These are phyloP conservation scores for Novymonas esmeraldas DNA, from an alignment of 208 protist species.

Conservation along the genomic window DNA sequence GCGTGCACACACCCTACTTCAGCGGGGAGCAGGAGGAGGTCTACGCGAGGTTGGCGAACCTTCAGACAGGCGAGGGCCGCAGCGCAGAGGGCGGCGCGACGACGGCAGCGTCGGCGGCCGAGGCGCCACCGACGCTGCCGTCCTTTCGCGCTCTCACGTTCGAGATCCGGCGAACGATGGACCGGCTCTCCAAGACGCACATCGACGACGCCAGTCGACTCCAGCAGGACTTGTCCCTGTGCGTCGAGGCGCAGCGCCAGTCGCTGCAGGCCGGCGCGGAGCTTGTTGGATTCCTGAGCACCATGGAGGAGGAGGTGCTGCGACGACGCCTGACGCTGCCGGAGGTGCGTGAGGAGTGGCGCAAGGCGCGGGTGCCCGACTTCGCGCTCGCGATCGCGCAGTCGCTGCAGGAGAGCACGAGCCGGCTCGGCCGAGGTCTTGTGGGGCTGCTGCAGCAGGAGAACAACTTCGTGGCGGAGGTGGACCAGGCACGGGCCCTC, in stretches of 20 bases:
- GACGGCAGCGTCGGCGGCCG: neutral
- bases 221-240: slow-evolving; percentile 30
- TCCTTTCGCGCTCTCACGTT: slow-evolving; percentile 44
- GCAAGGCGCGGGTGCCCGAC: slow-evolving; percentile 42
- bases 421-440: slow-evolving; percentile 35
- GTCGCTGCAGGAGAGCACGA: slow-evolving; percentile 32
- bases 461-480: slow-evolving; percentile 31
- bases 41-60: slow-evolving; percentile 28
- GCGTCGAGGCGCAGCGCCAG: slow-evolving; percentile 39
- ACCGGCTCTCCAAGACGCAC: slow-evolving; percentile 44
- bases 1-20: slow-evolving; percentile 55
- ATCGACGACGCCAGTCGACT: slow-evolving; percentile 51
- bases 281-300: slow-evolving; percentile 49
- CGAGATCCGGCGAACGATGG: slow-evolving; percentile 24
- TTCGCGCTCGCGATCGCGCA: slow-evolving; percentile 39
- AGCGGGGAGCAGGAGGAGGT: slow-evolving; percentile 20
- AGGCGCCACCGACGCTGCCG: neutral
- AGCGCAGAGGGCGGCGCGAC: neutral
- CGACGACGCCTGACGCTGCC: slow-evolving; percentile 32
- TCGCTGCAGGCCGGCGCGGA: slow-evolving; percentile 38
- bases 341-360: slow-evolving; percentile 70
- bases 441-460: slow-evolving; percentile 51
- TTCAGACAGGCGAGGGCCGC: slow-evolving; percentile 24
- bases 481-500: slow-evolving; percentile 6
- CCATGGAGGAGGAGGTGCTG: slow-evolving; percentile 59